Percentiles rank a stretch among this genome's conserved stretches.
Conservation (phyloP, 2,329 filamentous ascomycete species). For the Cladosporium sp. region DNA sequence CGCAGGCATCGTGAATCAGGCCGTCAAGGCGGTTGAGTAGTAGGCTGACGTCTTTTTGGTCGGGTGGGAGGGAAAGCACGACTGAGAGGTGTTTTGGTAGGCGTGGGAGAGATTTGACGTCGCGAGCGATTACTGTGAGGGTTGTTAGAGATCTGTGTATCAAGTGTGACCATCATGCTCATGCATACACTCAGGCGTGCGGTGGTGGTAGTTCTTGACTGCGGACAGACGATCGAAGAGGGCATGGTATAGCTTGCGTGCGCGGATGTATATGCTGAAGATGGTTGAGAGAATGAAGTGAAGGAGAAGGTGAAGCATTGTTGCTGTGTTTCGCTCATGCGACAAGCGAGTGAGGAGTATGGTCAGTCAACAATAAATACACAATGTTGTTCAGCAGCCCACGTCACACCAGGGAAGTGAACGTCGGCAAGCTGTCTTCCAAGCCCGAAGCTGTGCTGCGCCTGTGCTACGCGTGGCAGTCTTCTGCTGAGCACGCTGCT, state of each 20-base stretch:
- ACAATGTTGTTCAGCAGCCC: not conserved
- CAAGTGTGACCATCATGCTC: not conserved
- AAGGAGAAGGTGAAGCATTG: conserved; percentile 34
- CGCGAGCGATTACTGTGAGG: conserved; percentile 66
- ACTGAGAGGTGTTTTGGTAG: conserved; percentile 85
- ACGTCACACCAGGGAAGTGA: not conserved
- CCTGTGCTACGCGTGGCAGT: conserved; percentile 1
- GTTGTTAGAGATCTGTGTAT: not conserved
- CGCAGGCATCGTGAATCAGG: conserved; percentile 83
- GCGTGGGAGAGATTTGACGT: conserved; percentile 69
- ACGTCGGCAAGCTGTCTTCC: not conserved
- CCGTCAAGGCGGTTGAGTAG: conserved; percentile 55
- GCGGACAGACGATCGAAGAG: conserved; percentile 73
- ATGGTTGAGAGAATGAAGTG: conserved; percentile 64
- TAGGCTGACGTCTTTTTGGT: conserved; percentile 59
- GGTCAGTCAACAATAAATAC: not conserved
- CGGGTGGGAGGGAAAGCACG: conserved; percentile 70
- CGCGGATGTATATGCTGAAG: conserved; percentile 83
- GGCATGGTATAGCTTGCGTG: conserved; percentile 74
- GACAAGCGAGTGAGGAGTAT: not conserved
- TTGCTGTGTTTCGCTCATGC: not conserved
- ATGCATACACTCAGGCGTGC: conserved; percentile 66
- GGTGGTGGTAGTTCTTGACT: conserved; percentile 90
- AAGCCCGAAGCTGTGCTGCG: conserved; percentile 1
- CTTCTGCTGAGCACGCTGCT: not conserved